Evolutionary conservation across 768 basidiomycete species (phyloP).

Genomic region (Mycena alexandri): DNA sequence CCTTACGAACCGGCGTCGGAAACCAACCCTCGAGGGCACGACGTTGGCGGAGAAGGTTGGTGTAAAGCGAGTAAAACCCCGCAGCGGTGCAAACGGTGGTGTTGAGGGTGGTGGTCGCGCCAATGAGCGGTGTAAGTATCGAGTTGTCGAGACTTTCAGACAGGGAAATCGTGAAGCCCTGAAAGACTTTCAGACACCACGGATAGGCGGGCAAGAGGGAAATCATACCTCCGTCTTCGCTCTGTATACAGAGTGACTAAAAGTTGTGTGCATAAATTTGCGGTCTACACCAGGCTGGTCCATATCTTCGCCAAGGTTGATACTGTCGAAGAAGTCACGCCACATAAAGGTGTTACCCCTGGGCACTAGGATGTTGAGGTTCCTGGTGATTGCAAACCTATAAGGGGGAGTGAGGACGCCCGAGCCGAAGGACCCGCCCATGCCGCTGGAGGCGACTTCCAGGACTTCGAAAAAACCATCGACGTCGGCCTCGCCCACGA

Average conservation of each 20-base stretch:
- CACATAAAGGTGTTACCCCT: background rate
- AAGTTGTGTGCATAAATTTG: background rate
- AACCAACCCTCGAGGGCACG: conserved; percentile 1
- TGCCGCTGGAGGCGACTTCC: background rate
- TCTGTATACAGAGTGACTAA: background rate
- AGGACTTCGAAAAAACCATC: background rate
- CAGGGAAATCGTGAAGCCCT: background rate
- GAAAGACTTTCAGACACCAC: no score
- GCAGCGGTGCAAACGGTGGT: background rate
- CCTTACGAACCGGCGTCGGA: background rate
- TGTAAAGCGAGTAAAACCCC: background rate
- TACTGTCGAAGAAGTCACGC: background rate
- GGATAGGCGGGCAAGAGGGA: no score
- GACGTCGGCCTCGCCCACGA: background rate
- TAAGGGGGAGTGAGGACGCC: background rate
- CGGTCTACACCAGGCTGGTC: background rate
- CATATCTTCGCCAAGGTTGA: background rate
- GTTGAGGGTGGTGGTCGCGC: background rate
- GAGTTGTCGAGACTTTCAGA: background rate
- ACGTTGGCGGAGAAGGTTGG: background rate
- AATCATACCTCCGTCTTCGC: background rate
- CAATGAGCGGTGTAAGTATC: background rate
- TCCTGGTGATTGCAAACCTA: background rate
- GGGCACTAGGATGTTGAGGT: background rate
- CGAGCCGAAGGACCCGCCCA: background rate